Conservation (phyloP, 768 basidiomycete genomes). For the Leccinum barrowsii region DNA sequence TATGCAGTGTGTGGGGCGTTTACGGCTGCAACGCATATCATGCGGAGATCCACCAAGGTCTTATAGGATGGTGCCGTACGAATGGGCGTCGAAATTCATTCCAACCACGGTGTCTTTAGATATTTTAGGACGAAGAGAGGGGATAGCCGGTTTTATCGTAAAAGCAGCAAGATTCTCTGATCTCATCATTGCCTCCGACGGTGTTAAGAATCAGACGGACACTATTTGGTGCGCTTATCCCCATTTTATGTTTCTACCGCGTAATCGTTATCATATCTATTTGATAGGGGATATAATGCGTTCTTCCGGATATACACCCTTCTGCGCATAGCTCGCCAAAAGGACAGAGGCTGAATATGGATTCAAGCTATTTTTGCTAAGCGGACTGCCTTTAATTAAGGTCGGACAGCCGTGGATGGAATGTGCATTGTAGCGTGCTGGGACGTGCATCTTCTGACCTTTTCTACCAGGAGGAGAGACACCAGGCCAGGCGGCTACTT, state of each 20-base stretch:
- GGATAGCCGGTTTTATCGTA: conserved; percentile 14
- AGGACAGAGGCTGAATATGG: conserved; percentile 13
- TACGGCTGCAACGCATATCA: conserved; percentile 28
- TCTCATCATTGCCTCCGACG: conserved; percentile 26
- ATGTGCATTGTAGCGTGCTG: not conserved
- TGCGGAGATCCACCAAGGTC: conserved; percentile 21
- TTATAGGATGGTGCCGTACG: conserved; percentile 19
- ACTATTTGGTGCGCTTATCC: conserved; percentile 16
- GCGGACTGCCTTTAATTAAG: conserved; percentile 14
- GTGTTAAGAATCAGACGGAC: conserved; percentile 18
- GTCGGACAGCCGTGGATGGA: conserved; percentile 17
- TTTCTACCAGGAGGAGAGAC: conserved; percentile 11
- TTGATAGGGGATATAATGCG: conserved; percentile 17
- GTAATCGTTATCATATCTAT: not conserved
- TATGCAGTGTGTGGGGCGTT: conserved; percentile 8
- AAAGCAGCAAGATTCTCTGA: conserved; percentile 13
- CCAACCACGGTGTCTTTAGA: conserved; percentile 15
- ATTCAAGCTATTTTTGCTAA: conserved; percentile 4
- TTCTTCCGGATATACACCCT: conserved; percentile 22
- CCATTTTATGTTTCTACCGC: not conserved
- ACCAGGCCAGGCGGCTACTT: not conserved
- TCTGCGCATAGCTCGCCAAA: conserved; percentile 22
- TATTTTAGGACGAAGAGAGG: conserved; percentile 14
- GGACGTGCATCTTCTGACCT: conserved; percentile 17
- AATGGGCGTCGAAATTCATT: conserved; percentile 18